Conservation (phyloP, 208 protist genomes). For the Tetramitus jugosus region DNA sequence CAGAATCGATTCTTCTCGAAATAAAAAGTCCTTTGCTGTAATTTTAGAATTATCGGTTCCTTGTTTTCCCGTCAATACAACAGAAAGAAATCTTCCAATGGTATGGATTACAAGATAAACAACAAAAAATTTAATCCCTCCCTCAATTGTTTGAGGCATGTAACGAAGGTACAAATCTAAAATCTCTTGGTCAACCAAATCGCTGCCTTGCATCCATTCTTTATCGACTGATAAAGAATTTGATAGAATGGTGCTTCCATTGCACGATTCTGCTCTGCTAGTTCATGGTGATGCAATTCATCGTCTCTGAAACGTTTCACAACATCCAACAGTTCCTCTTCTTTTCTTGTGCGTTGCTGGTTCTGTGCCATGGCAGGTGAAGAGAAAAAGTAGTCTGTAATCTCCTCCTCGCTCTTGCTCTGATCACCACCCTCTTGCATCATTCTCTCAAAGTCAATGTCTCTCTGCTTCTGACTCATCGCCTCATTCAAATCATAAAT, state of each 20-base stretch:
- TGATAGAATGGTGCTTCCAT: background rate
- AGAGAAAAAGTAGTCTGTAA: slow-evolving; percentile 6
- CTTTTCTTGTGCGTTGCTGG: slow-evolving; percentile 14
- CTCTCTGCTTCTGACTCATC: too few relatives aligned
- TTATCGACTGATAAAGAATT: background rate
- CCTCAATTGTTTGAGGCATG: too few relatives aligned
- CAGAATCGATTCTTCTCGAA: too few relatives aligned
- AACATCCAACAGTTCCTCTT: background rate
- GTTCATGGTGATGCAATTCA: slow-evolving; percentile 17
- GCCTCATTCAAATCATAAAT: slow-evolving; percentile 6
- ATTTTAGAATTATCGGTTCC: too few relatives aligned
- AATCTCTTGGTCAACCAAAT: background rate
- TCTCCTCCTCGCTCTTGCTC: background rate
- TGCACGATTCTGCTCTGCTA: background rate
- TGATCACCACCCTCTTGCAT: background rate
- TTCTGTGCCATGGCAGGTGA: background rate
- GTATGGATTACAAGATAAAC: too few relatives aligned
- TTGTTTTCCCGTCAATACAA: too few relatives aligned
- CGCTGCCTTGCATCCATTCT: background rate
- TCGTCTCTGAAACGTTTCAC: slow-evolving; percentile 16
- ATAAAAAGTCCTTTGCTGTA: too few relatives aligned
- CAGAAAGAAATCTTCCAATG: too few relatives aligned
- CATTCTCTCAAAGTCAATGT: too few relatives aligned
- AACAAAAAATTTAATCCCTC: too few relatives aligned
- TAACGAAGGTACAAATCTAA: too few relatives aligned